Evolutionary conservation across 805 yeast species (phyloP).

Genomic region (Nakazawaea populi): DNA sequence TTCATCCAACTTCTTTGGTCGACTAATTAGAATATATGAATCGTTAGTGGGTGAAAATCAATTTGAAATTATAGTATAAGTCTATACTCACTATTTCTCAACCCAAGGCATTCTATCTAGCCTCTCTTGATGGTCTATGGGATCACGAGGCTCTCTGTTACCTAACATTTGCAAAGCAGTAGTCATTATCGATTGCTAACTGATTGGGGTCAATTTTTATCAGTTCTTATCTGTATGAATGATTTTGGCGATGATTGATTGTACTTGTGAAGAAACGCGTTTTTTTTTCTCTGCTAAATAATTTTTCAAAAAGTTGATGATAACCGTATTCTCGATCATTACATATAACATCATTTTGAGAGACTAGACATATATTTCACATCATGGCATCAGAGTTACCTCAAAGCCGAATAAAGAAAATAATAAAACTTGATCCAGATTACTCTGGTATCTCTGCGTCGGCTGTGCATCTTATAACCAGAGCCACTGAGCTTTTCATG

Average conservation of each 20-base stretch:
- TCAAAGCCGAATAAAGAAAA: constrained; percentile 60
- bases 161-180: constrained; percentile 5
- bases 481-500: constrained; percentile 68
- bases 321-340: too few species aligned
- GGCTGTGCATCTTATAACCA: constrained; percentile 8
- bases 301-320: neutral
- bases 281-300: neutral
- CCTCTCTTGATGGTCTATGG: constrained; percentile 22
- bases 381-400: constrained; percentile 35
- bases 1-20: constrained; percentile 84
- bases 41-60: constrained; percentile 2
- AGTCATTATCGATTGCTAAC: neutral
- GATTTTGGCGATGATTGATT: neutral
- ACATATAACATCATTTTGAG: too few species aligned
- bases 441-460: constrained; percentile 50
- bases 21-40: constrained; percentile 27
- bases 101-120: constrained; percentile 79
- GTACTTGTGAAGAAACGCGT: neutral
- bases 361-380: neutral
- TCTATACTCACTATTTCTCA: constrained; percentile 59
- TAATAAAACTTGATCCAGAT: constrained; percentile 72
- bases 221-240: neutral
- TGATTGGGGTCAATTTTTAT: too few species aligned
- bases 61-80: neutral
- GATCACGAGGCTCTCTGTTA: neutral